phyloP scores from a whole-genome alignment of 306 rosid genomes.

The Calophaca sinica region DNA sequence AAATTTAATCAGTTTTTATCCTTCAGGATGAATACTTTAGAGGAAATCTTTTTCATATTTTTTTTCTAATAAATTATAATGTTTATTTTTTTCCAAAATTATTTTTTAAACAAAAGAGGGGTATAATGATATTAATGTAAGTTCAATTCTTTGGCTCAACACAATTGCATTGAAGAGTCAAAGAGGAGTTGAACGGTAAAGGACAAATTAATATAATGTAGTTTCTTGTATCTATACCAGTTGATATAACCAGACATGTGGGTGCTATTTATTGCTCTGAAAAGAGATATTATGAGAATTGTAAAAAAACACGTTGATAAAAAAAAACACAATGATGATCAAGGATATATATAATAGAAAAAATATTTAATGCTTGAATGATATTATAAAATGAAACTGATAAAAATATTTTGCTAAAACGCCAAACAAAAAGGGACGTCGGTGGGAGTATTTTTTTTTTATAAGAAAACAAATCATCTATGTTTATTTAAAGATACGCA shows the following conservation, averaged over 20 bases:
- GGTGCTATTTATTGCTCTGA: not conserved
- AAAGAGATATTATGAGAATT: no score
- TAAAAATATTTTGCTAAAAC: no score
- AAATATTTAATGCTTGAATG: no score
- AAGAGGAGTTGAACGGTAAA: not conserved
- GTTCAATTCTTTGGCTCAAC: conserved; percentile 32
- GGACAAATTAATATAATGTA: not conserved
- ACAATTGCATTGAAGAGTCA: not conserved
- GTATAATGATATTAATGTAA: conserved; percentile 39
- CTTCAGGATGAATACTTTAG: conserved; percentile 38
- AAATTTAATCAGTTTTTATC: conserved; percentile 6
- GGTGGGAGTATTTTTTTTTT: no score
- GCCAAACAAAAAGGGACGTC: no score
- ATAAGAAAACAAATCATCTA: no score
- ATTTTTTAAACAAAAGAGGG: conserved; percentile 6
- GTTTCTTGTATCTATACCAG: not conserved
- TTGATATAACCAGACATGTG: not conserved
- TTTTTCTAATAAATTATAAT: not conserved
- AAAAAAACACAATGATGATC: no score
- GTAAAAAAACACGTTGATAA: no score
- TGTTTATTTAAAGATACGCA: no score
- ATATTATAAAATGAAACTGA: no score
- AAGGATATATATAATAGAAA: no score
- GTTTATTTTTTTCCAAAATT: not conserved
- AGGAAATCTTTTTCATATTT: conserved; percentile 25